Conservation (phyloP, 140 eudicot species). For the Ambrosia hybrid region DNA sequence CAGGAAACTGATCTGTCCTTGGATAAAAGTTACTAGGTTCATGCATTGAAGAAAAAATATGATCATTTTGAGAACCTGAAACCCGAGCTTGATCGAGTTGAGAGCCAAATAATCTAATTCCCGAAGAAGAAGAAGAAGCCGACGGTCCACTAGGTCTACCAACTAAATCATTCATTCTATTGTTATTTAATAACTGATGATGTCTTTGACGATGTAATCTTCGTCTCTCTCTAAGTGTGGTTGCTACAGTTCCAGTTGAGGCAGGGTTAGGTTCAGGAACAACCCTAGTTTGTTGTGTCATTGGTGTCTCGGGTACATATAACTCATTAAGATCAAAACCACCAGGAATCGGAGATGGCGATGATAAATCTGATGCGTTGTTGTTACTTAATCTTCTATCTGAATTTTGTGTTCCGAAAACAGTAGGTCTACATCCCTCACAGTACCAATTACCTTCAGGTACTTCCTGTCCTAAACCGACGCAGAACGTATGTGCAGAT, state of each 20-base stretch:
- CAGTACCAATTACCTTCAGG: slow-evolving; percentile 98
- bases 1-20: slow-evolving; percentile 44
- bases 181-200: slow-evolving; percentile 32
- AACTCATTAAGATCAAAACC: slow-evolving; percentile 79
- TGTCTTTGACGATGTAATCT: slow-evolving; percentile 63
- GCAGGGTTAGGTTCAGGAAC: slow-evolving; percentile 43
- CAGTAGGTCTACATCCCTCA: slow-evolving; percentile 87
- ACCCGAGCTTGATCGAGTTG: slow-evolving; percentile 52
- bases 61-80: slow-evolving; percentile 39
- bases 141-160: slow-evolving; percentile 33
- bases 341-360: slow-evolving; percentile 59
- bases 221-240: slow-evolving; percentile 66
- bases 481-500: slow-evolving; percentile 94
- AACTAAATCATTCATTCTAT: slow-evolving; percentile 43
- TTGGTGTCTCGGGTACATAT: slow-evolving; percentile 87
- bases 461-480: slow-evolving; percentile 91
- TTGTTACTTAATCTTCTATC: slow-evolving; percentile 47
- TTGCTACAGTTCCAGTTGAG: slow-evolving; percentile 60
- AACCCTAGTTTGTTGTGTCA: slow-evolving; percentile 45
- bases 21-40: slow-evolving; percentile 33
- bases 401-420: slow-evolving; percentile 44
- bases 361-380: slow-evolving; percentile 38
- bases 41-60: slow-evolving; percentile 26
- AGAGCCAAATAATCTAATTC: slow-evolving; percentile 59
- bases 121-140: slow-evolving; percentile 45